Evolutionary conservation across 768 basidiomycete genomes (phyloP), one percentile per base, ranked within the genome.

Genomic region (Mycena rebaudengoi): DNA sequence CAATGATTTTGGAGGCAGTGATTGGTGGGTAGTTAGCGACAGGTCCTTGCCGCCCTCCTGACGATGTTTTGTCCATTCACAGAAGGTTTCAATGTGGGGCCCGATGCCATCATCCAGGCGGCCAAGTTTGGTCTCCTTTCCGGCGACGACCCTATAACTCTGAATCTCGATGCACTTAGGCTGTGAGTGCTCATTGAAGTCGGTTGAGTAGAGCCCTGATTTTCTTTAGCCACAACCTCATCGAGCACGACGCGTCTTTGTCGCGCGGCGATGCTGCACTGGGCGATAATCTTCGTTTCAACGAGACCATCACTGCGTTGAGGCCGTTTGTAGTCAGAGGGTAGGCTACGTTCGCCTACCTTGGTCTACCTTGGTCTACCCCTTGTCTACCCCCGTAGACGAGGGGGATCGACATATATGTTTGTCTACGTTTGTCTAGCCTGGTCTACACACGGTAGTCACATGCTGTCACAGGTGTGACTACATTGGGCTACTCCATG

Each of bases 231-330:
- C 66, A 65, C 63, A 55, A 53, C 7, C 41, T 53, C 45, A 49
- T 67, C 16, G 66, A 67, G 53, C 66, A 68, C 59, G 63, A 68
- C 44, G 66, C 58, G 11, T 68, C 66, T 23, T 1, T 65, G 35
- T 64, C 64, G 30, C 62, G 64, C 43, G 54, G 37, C 23, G 67
- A 66, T 43, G 23, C 49, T 10, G 37, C 39, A 16, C 18, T 56
- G 6, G 67, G 65, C 3, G 60, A 66, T 23, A 68, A 68, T 50
- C 51, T 60, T 5, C 60, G 64, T 28, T 69, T 69, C 52, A 69
- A 69, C 54, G 68, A 63, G 43, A 60, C 56, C 26, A 39, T n/a
- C n/a, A n/a, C n/a, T n/a, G n/a, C n/a, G n/a, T n/a, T n/a, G n/a
- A n/a, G n/a, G n/a, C n/a, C n/a, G n/a, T n/a, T n/a, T n/a, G n/a